Percentiles rank a stretch among this genome's conserved stretches.
These are phyloP conservation scores for Rhodotorula babjevae DNA, from an alignment of 768 basidiomycete species.

Conservation along the genomic window DNA sequence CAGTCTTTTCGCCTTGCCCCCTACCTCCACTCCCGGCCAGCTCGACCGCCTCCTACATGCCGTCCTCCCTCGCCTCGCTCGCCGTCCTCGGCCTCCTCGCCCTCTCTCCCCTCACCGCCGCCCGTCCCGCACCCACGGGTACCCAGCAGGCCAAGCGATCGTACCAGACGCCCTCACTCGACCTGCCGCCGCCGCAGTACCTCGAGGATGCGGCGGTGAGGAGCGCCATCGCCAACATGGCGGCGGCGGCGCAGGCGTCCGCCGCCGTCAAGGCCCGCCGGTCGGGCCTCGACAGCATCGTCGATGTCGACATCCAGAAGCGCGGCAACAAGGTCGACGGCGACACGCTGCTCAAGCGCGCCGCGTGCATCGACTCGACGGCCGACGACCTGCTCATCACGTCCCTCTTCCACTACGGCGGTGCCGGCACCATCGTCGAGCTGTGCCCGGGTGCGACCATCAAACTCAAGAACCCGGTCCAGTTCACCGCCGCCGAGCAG, in stretches of 20 bases:
- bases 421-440: slow-evolving; percentile 34
- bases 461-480: slow-evolving; percentile 36
- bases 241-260: slow-evolving; percentile 11
- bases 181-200: slow-evolving; percentile 13
- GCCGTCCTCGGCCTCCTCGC: slow-evolving; percentile 20
- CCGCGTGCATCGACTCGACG: slow-evolving; percentile 37
- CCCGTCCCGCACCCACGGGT: slow-evolving; percentile 6
- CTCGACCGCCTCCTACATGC: slow-evolving; percentile 6
- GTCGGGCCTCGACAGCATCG: slow-evolving; percentile 11
- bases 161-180: neutral
- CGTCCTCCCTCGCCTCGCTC: slow-evolving; percentile 10
- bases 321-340: neutral
- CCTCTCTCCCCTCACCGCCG: slow-evolving; percentile 18
- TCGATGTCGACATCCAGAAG: slow-evolving; percentile 22
- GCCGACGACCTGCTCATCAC: slow-evolving; percentile 37
- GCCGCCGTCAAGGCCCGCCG: slow-evolving; percentile 22
- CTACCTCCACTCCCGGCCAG: neutral
- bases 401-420: slow-evolving; percentile 38
- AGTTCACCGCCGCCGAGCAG: slow-evolving; percentile 39
- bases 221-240: slow-evolving; percentile 12
- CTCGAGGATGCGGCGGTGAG: slow-evolving; percentile 6
- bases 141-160: neutral
- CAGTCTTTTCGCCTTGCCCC: neutral
- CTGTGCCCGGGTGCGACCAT: slow-evolving; percentile 42
- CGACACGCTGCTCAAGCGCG: slow-evolving; percentile 10